Base-by-base conservation (phyloP, 768 basidiomycete species). In the Amanita polypyramis region DNA sequence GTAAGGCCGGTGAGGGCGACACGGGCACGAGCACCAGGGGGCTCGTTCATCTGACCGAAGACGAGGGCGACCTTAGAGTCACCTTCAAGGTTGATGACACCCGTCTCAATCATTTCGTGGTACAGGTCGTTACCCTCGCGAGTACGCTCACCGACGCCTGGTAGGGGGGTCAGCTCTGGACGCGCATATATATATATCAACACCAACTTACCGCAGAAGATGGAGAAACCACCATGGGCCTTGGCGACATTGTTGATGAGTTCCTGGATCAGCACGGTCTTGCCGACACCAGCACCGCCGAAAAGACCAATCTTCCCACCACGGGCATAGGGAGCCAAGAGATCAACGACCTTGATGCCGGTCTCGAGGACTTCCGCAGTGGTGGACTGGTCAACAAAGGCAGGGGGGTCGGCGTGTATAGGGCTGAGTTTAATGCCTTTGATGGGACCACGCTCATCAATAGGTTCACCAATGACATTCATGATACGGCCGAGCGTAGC, bases 41-140 rank as follows among this genome's bases (percentile, higher is more conserved):
- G 96, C 77, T 99, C 96, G 75, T 99, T 99, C 96, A 99, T 99
- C 74, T 99, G 96, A 77, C 96, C 96, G 76, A 99, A 99, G 59
- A 99, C 96, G 55, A 99, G 83, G 61, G 96, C 95, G 70, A 97
- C 96, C 81, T 99, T 99, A 67, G 96, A 99, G 70, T 98, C 94
- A 70, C 95, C 96, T 65, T 97, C 80, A 63, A 98, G 83, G 73
- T 98, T 95, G 80, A 99, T 99, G 80, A 99, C 96, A 82, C 96
- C 96, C 50, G 96, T 99, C 70, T 99, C 95, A 71, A 97, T 97
- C 96, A 99, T 96, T 74, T 95, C 92, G 67, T 96, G 92, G 72
- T 95, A 94, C 57, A 94, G 72, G 74, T 93, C 96, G 76, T 99
- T 99, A 73, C 96, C 96, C 84, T 99, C 96, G 76, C 96, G 95